Percentiles rank a stretch among this genome's conserved stretches.
Evolutionary conservation across 352 stramenopile genomes (phyloP).

Genomic region (Globisporangium polare): DNA sequence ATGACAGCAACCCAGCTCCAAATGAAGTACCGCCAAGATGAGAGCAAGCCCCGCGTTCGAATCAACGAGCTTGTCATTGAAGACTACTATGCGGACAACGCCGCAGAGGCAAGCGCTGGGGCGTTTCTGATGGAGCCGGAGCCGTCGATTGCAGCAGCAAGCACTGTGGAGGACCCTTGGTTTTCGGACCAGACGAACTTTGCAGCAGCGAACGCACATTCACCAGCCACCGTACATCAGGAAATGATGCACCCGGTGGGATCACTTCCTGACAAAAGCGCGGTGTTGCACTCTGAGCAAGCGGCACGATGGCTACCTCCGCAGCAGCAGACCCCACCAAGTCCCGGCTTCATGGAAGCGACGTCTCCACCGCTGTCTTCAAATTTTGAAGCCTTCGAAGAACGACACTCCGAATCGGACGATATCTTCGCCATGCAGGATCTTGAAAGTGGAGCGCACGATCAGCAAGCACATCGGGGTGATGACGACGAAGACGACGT

Average conservation of each 20-base stretch:
- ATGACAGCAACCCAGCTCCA: conserved; percentile 53
- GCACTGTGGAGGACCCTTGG: conserved; percentile 46
- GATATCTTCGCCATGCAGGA: conserved; percentile 20
- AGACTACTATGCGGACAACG: conserved; percentile 67
- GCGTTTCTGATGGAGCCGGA: conserved; percentile 58
- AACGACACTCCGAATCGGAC: conserved; percentile 8
- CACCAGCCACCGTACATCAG: not conserved
- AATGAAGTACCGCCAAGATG: conserved; percentile 40
- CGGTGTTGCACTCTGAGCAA: conserved; percentile 46
- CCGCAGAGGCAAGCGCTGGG: conserved; percentile 27
- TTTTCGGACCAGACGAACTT: conserved; percentile 33
- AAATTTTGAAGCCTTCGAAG: conserved; percentile 26
- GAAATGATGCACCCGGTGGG: conserved; percentile 23
- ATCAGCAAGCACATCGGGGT: not conserved
- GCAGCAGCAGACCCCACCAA: conserved; percentile 7
- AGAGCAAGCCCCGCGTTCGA: conserved; percentile 45
- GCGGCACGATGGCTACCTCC: conserved; percentile 58
- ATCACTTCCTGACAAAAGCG: conserved; percentile 36
- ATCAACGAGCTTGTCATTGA: conserved; percentile 87
- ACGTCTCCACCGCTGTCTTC: conserved; percentile 23
- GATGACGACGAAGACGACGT: conserved; percentile 38
- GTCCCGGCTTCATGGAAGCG: conserved; percentile 7
- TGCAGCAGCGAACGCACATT: not conserved
- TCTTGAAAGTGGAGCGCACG: not conserved
- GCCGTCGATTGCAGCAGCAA: not conserved